Percentiles rank a stretch among this genome's conserved stretches.
These are phyloP conservation scores for Kluyveromyces sp. DNA, from an alignment of 1,139 yeast genomes.

Conservation along the genomic window DNA sequence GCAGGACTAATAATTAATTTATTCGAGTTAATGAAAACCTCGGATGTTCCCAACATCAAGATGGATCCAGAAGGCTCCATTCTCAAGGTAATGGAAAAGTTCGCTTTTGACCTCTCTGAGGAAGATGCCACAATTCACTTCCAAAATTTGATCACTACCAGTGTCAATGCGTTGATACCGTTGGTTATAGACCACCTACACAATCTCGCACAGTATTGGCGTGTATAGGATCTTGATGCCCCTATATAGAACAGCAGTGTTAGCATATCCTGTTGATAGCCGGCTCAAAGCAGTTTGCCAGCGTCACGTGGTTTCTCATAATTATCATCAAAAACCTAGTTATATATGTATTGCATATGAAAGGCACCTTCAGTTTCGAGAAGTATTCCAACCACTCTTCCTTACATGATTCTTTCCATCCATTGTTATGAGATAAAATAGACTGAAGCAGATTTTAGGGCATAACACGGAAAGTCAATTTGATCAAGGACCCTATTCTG, in stretches of 20 bases:
- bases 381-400: too few species aligned
- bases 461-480: too few species aligned
- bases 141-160: constrained; percentile 86
- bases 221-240: constrained; percentile 57
- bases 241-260: too few species aligned
- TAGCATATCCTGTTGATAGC: too few species aligned
- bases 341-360: too few species aligned
- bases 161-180: constrained; percentile 89
- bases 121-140: constrained; percentile 93
- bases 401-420: too few species aligned
- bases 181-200: constrained; percentile 93
- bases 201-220: constrained; percentile 95
- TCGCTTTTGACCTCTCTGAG: constrained; percentile 86
- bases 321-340: too few species aligned
- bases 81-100: constrained; percentile 87
- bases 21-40: constrained; percentile 90
- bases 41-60: constrained; percentile 82
- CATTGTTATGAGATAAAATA: too few species aligned
- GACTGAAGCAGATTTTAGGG: too few species aligned
- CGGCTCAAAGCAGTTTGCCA: too few species aligned
- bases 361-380: too few species aligned
- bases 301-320: neutral
- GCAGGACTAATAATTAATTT: constrained; percentile 83
- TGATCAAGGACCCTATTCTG: too few species aligned
- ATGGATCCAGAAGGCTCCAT: constrained; percentile 72